Base-by-base conservation (phyloP, 1,284 basidiomycete species). In the Malassezia vespertilionis region DNA sequence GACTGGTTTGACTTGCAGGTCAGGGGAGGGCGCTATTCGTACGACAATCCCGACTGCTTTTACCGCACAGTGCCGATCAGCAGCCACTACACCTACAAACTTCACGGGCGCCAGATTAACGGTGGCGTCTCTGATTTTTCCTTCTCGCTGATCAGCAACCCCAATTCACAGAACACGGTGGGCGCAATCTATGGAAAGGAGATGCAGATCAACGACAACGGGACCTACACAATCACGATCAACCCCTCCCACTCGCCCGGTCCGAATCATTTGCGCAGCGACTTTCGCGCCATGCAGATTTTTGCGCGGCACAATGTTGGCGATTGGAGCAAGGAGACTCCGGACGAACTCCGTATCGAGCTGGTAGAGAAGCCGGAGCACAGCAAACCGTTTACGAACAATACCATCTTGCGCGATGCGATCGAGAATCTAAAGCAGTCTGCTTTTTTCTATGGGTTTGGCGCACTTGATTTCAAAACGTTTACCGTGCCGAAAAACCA, bases 21-120 rank as follows among this genome's bases (percentile, higher is more conserved):
- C 23, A 30, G 32, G 2, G 48, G 48, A 12, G 32, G 42, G 0
- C 48, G 48, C 17, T 51, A 51, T 33, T 51, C 48, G 20, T 51
- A 51, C 28, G 48, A 51, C 33, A 51, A 51, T 28, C 48, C 48
- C 9, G 48, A 51, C 44, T 45, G 48, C 26, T 39, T 51, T 17
- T 51, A 51, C 32, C 42, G 48, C 8, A 32, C 23, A 8, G 27
- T 51, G 9, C 48, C 48, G 10, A 45, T 51, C 10, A 36, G 33
- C 38, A 23, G n/a, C 42, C 34, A 51, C n/a, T 40, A 51, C 37
- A 51, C 22, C 5, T 51, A 51, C 30, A 34, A 33, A 28, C 14
- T 51, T 10, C 26, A 31, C 8, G 48, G 48, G 8, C 48, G 43
- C 12, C 41, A 38, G 11, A 35, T 32, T 28, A 38, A 38, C 26